Evolutionary conservation across 1,139 yeast genomes (phyloP), one percentile per base, ranked within the genome.

Genomic region (Kurtzmaniella quercitrusa): DNA sequence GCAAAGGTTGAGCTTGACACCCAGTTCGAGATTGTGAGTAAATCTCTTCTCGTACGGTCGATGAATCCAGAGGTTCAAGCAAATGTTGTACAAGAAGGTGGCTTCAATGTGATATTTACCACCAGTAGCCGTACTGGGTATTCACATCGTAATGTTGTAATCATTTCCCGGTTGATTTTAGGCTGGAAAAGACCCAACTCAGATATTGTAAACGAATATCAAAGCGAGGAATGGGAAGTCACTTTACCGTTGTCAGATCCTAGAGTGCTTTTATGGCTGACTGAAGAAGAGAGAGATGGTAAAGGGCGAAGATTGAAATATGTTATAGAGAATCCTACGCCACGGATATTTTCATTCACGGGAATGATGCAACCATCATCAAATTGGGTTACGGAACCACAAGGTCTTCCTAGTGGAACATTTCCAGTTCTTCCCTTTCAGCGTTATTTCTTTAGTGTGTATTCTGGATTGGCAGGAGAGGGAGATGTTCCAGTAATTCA

Each of bases 261-360:
- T 2, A 62, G 94, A 40, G 82, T 83, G 0, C 60, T 85, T 31
- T 68, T 82, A 3, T 60, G 57, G 23, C 54, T 70, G 1, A 60
- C 56, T 31, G 41, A 49, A 6, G 43, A 49, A 3, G 48, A 51
- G 0, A 49, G 48, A 2, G 47, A 50, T 0, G 49, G 51, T 1
- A 44, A 42, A 8, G 52, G 50, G 12, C 52, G 47, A 12, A 34
- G 29, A 12, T 16, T 43, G 21, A 38, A 37, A 8, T 86, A 79
- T 55, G 70, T 74, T 43, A 57, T 87, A 41, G 95, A 87, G 56
- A 87, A 87, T 54, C 90, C 94, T 8, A 84, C 94, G 0, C 74
- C 84, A 3, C 69, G 84, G 44, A 73, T 82, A 2, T 79, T 87
- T 50, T 79, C 80, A 2, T 87, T 85, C 57, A 70, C 85, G 7